phyloP scores from a whole-genome alignment of 1,139 yeast genomes.

The Taphrina sp. region DNA sequence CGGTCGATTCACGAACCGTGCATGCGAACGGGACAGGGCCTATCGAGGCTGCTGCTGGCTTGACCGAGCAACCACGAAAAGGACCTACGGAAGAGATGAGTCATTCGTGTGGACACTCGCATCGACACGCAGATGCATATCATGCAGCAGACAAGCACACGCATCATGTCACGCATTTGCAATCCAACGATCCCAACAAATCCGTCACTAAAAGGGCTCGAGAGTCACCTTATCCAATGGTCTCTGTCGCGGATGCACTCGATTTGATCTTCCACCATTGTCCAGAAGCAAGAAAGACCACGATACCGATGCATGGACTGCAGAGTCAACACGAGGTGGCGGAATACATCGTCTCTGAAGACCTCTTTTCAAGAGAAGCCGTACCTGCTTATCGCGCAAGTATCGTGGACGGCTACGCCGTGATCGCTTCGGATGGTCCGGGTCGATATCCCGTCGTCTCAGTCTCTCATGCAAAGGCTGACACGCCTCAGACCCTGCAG shows the following conservation, averaged over 20 bases:
- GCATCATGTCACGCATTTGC: conserved; percentile 37
- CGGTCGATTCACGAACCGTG: conserved; percentile 45
- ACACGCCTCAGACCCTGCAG: conserved; percentile 33
- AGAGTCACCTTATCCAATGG: conserved; percentile 52
- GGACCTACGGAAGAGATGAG: neutral
- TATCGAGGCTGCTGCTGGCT: conserved; percentile 37
- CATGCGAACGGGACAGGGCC: conserved; percentile 43
- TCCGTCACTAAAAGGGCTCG: conserved; percentile 50
- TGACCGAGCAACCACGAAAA: neutral
- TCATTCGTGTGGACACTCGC: neutral
- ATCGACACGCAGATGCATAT: conserved; percentile 35
- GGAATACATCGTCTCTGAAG: conserved; percentile 47
- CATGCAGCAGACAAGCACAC: conserved; percentile 37
- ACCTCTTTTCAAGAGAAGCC: conserved; percentile 45
- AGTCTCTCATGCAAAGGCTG: conserved; percentile 49
- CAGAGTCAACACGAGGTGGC: neutral
- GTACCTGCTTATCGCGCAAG: conserved; percentile 54
- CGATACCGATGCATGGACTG: conserved; percentile 2
- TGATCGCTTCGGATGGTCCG: conserved; percentile 49
- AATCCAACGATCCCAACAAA: conserved; percentile 43
- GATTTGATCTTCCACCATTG: conserved; percentile 38
- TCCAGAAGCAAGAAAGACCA: conserved; percentile 40
- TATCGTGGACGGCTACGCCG: conserved; percentile 57
- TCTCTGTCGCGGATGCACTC: conserved; percentile 48
- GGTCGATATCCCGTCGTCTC: conserved; percentile 48